phyloP scores from a whole-genome alignment of 306 rosid species.

The Dryas octopetala region DNA sequence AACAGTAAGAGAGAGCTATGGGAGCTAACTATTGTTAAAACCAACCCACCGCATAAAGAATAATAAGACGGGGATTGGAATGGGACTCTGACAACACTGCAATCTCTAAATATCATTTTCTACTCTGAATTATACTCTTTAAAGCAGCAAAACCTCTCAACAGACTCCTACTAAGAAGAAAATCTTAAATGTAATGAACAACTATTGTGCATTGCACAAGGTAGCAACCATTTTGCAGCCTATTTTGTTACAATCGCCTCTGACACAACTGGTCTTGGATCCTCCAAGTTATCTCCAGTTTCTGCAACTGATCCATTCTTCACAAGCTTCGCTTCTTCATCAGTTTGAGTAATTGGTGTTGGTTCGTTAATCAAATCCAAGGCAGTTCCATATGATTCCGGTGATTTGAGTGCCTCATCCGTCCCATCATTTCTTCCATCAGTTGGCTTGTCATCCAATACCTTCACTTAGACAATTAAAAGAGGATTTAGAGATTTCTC shows the following conservation, averaged over 20 bases:
- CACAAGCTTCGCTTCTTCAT: constrained; percentile 33
- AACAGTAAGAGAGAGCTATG: background rate
- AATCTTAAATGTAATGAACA: constrained; percentile 24
- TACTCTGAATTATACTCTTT: background rate
- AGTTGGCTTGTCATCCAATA: constrained; percentile 83
- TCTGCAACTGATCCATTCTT: constrained; percentile 57
- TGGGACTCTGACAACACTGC: background rate
- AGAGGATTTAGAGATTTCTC: background rate
- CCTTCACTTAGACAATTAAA: constrained; percentile 33
- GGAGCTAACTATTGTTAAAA: background rate
- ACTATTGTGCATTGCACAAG: constrained; percentile 31
- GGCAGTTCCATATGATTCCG: constrained; percentile 42
- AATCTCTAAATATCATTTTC: constrained; percentile 3
- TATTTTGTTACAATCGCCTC: constrained; percentile 60
- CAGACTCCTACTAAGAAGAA: constrained; percentile 5
- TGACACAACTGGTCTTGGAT: constrained; percentile 57
- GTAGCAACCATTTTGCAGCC: constrained; percentile 64
- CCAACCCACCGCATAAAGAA: background rate
- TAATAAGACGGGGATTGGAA: background rate
- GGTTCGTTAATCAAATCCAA: constrained; percentile 49
- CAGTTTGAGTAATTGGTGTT: constrained; percentile 27
- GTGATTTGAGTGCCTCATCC: constrained; percentile 46
- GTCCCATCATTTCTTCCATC: constrained; percentile 59
- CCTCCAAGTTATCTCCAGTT: constrained; percentile 71
- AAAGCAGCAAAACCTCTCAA: constrained; percentile 19